Evolutionary conservation across 345 rosid genomes (phyloP).

Genomic region (Ceriops zippeliana): DNA sequence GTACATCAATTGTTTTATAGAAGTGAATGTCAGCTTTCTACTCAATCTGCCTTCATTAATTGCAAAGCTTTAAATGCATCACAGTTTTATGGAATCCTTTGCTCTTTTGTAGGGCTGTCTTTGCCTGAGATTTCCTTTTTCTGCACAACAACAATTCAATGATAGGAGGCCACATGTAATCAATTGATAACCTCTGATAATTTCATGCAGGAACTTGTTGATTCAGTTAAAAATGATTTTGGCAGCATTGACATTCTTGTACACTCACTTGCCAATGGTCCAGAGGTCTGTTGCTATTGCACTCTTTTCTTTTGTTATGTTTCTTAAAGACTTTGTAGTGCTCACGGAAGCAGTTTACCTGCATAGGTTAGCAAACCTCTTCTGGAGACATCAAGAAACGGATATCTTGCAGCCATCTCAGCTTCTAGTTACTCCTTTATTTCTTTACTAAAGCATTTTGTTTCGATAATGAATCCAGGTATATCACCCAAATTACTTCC

Average conservation of each 20-base stretch:
- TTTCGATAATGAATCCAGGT: conserved; percentile 82
- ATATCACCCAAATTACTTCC: not conserved
- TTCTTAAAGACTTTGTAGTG: no score
- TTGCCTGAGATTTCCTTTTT: not conserved
- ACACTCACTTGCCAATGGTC: conserved; percentile 95
- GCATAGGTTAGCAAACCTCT: conserved; percentile 81
- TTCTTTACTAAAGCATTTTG: conserved; percentile 65
- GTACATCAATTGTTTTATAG: not conserved
- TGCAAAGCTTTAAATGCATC: not conserved
- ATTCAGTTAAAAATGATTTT: conserved; percentile 77
- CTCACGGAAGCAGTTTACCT: not conserved
- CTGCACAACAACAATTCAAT: no score
- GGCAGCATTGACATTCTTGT: conserved; percentile 92
- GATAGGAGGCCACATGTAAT: not conserved
- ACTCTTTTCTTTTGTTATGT: not conserved
- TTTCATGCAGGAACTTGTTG: conserved; percentile 73
- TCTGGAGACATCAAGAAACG: conserved; percentile 82
- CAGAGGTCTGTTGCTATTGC: conserved; percentile 52
- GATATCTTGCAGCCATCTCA: conserved; percentile 73
- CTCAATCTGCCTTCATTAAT: not conserved
- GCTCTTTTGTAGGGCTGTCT: not conserved
- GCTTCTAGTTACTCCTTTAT: conserved; percentile 80
- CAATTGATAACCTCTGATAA: conserved; percentile 38
- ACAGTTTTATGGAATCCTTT: not conserved
- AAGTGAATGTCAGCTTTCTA: no score